These are phyloP conservation scores for Kalaharituber pfeilii DNA, from an alignment of 2,329 filamentous ascomycete species.

Conservation along the genomic window DNA sequence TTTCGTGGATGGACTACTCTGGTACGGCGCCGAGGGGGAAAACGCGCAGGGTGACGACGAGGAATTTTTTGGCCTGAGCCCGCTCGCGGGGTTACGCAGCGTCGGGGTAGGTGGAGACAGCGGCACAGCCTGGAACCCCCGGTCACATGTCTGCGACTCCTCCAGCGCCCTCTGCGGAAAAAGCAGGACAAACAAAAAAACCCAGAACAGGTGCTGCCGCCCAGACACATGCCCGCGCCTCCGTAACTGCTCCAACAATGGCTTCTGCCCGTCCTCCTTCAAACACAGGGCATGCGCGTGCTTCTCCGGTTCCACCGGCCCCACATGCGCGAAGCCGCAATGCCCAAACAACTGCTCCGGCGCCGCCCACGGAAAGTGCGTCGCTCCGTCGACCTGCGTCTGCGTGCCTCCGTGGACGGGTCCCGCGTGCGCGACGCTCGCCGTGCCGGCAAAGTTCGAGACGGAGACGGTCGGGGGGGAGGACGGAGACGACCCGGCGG, in stretches of 20 bases:
- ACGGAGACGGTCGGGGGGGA: conserved; percentile 31
- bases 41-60: not conserved
- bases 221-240: conserved; percentile 4
- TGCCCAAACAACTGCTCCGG: conserved; percentile 31
- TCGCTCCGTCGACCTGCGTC: conserved; percentile 30
- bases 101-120: not conserved
- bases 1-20: conserved; percentile 29
- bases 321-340: conserved; percentile 26
- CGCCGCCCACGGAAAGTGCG: conserved; percentile 30
- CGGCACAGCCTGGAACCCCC: not conserved
- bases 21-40: conserved; percentile 30
- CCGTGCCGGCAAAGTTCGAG: conserved; percentile 29
- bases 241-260: conserved; percentile 26
- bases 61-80: conserved; percentile 29
- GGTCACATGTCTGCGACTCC: not conserved
- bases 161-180: not conserved
- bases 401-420: conserved; percentile 32
- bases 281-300: conserved; percentile 27
- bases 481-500: conserved; percentile 34
- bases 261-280: conserved; percentile 25
- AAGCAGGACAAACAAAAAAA: no score
- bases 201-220: conserved; percentile 24
- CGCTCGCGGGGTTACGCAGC: conserved; percentile 23
- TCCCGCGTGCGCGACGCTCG: conserved; percentile 32
- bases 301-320: conserved; percentile 31